A percentile compares a stretch with the other conserved stretches of the same genome.
These are phyloP conservation scores for Exobasidium cylindrosporum DNA, from an alignment of 1,284 basidiomycete genomes.

Conservation along the genomic window DNA sequence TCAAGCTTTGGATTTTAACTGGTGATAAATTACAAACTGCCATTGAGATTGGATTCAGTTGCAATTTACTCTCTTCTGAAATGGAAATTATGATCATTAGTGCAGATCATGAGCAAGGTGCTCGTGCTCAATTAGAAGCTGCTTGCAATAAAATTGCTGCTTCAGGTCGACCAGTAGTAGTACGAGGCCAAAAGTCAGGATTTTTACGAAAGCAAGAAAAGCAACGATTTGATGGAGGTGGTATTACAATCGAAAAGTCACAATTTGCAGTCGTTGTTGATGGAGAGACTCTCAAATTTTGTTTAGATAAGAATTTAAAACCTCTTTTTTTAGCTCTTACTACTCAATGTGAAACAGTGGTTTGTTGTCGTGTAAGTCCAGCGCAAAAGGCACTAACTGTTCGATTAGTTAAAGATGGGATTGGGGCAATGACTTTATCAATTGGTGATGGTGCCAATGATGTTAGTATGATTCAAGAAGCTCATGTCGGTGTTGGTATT, in stretches of 20 bases:
- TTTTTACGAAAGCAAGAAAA: slow-evolving; percentile 10
- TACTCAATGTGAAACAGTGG: slow-evolving; percentile 87
- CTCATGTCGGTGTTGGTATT: slow-evolving; percentile 93
- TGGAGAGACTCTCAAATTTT: slow-evolving; percentile 84
- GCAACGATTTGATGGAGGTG: slow-evolving; percentile 11
- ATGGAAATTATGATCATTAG: slow-evolving; percentile 92
- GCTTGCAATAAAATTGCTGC: slow-evolving; percentile 92
- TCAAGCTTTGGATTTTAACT: slow-evolving; percentile 94
- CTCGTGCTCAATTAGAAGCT: slow-evolving; percentile 82
- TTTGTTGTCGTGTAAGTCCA: slow-evolving; percentile 95
- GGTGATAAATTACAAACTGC: slow-evolving; percentile 97
- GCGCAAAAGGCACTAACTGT: slow-evolving; percentile 94
- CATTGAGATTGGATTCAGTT: slow-evolving; percentile 74
- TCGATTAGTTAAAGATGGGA: slow-evolving; percentile 82
- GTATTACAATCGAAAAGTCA: slow-evolving; percentile 25
- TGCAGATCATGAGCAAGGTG: slow-evolving; percentile 71
- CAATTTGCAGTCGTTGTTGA: slow-evolving; percentile 94
- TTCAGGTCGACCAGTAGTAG: slow-evolving; percentile 63
- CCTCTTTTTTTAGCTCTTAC: slow-evolving; percentile 83
- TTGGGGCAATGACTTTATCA: slow-evolving; percentile 84
- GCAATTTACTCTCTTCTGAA: slow-evolving; percentile 35
- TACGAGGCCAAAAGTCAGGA: slow-evolving; percentile 18
- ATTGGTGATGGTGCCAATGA: slow-evolving; percentile 97
- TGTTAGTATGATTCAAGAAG: slow-evolving; percentile 91
- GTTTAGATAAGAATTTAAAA: slow-evolving; percentile 74